Evolutionary conservation across 495 filamentous ascomycete genomes (phyloP).

Genomic region (Podospora comata): DNA sequence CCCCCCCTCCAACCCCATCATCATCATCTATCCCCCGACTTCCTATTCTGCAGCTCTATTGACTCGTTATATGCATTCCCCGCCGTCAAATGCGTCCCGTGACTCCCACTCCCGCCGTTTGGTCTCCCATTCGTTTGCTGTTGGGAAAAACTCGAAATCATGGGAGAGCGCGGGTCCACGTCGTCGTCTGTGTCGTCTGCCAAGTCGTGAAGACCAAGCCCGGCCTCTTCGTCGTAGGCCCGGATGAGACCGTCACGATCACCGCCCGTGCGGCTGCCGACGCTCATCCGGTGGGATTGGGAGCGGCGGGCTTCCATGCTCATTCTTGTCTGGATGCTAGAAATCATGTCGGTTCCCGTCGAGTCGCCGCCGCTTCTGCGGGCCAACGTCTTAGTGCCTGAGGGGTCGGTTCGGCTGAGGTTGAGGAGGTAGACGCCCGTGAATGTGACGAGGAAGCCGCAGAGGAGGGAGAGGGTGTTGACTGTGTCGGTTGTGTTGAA

Average conservation of each 20-base stretch:
- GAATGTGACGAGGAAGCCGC: slow-evolving; percentile 95
- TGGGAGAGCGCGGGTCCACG: slow-evolving; percentile 35
- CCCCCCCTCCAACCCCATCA: not conserved
- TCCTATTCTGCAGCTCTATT: slow-evolving; percentile 46
- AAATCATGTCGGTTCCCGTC: slow-evolving; percentile 85
- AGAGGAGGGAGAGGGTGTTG: slow-evolving; percentile 85
- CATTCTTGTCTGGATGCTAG: slow-evolving; percentile 80
- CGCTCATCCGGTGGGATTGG: slow-evolving; percentile 49
- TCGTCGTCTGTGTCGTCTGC: slow-evolving; percentile 70
- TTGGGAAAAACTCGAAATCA: slow-evolving; percentile 25
- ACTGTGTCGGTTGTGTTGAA: slow-evolving; percentile 95
- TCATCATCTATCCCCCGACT: slow-evolving; percentile 31
- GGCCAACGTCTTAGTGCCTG: slow-evolving; percentile 67
- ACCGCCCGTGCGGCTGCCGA: slow-evolving; percentile 55
- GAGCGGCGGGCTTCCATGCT: slow-evolving; percentile 84
- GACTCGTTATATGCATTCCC: slow-evolving; percentile 34
- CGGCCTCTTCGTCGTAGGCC: slow-evolving; percentile 73
- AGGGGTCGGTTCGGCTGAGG: slow-evolving; percentile 83
- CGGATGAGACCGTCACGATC: slow-evolving; percentile 81
- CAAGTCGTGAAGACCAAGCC: slow-evolving; percentile 58
- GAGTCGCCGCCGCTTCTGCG: slow-evolving; percentile 64
- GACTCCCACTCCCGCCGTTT: slow-evolving; percentile 22
- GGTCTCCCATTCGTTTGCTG: slow-evolving; percentile 10
- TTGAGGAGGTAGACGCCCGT: slow-evolving; percentile 96
- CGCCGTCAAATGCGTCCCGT: slow-evolving; percentile 18